Evolutionary conservation across 768 basidiomycete genomes (phyloP).

Genomic region (Suillus brevipes): DNA sequence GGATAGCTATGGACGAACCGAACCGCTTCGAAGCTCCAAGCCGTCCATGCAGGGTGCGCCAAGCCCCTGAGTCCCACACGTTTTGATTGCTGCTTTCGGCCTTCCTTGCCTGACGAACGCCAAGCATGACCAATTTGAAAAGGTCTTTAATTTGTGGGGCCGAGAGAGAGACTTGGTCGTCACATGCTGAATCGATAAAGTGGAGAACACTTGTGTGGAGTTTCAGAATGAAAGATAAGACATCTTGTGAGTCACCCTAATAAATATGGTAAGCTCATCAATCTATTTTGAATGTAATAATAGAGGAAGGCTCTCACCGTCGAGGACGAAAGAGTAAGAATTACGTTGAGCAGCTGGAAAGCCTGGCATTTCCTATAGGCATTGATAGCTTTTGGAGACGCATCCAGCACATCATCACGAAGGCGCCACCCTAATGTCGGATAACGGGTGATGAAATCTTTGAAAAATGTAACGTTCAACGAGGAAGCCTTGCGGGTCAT

Average conservation of each 20-base stretch:
- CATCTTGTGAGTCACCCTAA: conserved; percentile 42
- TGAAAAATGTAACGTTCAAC: conserved; percentile 73
- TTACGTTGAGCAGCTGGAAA: conserved; percentile 66
- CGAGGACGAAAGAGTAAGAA: conserved; percentile 56
- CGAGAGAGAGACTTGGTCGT: conserved; percentile 46
- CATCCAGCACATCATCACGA: conserved; percentile 56
- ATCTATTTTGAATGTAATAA: conserved; percentile 2
- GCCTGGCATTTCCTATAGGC: conserved; percentile 74
- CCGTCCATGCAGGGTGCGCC: conserved; percentile 49
- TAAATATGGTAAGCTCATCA: conserved; percentile 2
- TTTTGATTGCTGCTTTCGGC: conserved; percentile 30
- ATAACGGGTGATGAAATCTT: conserved; percentile 71
- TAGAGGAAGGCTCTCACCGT: conserved; percentile 38
- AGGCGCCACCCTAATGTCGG: conserved; percentile 66
- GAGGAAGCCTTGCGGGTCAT: conserved; percentile 78
- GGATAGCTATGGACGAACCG: conserved; percentile 60
- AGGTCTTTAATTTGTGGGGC: conserved; percentile 77
- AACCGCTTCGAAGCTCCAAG: conserved; percentile 58
- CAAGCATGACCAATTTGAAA: conserved; percentile 64
- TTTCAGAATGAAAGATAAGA: conserved; percentile 49
- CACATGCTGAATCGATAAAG: conserved; percentile 48
- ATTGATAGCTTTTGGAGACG: conserved; percentile 66
- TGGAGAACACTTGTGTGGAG: conserved; percentile 52
- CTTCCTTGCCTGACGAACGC: conserved; percentile 62
- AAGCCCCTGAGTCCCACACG: conserved; percentile 62